Percentiles rank a stretch among this genome's conserved stretches.
Evolutionary conservation across 2,329 filamentous ascomycete genomes (phyloP).

Genomic region (Fusarium sp.): DNA sequence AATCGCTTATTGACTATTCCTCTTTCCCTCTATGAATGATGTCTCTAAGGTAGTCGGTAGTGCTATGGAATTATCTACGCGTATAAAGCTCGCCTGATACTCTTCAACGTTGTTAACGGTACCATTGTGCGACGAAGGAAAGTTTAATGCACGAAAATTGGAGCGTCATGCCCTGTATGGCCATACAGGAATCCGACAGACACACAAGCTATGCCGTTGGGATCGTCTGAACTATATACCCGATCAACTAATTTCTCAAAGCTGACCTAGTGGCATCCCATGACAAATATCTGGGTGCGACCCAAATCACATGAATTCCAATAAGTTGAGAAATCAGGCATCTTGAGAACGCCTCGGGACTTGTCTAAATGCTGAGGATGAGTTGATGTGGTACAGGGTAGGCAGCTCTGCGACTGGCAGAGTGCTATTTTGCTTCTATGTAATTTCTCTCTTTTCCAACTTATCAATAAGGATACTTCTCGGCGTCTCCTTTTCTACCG

Average conservation of each 20-base stretch:
- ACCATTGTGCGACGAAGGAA: neutral
- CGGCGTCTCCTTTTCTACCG: neutral
- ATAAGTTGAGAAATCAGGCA: neutral
- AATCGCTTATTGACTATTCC: neutral
- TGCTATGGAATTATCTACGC: neutral
- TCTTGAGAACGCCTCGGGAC: too few relatives aligned
- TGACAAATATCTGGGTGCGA: neutral
- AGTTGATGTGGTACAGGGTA: neutral
- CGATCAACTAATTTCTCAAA: neutral
- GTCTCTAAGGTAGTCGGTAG: neutral
- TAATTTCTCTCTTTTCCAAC: neutral
- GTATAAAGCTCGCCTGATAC: neutral
- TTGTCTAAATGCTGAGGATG: neutral
- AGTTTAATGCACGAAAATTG: neutral
- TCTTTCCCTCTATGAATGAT: neutral
- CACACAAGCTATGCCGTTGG: too few relatives aligned
- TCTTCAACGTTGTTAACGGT: neutral
- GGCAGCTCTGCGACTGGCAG: neutral
- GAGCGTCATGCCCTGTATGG: too few relatives aligned
- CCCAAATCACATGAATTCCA: too few relatives aligned
- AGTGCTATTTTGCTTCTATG: neutral
- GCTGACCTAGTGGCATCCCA: neutral
- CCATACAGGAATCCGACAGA: too few relatives aligned
- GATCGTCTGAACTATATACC: too few relatives aligned
- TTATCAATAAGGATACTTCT: too few relatives aligned